Evolutionary conservation across 2,329 filamentous ascomycete species (phyloP).

Genomic region (Aspergillus sp.): DNA sequence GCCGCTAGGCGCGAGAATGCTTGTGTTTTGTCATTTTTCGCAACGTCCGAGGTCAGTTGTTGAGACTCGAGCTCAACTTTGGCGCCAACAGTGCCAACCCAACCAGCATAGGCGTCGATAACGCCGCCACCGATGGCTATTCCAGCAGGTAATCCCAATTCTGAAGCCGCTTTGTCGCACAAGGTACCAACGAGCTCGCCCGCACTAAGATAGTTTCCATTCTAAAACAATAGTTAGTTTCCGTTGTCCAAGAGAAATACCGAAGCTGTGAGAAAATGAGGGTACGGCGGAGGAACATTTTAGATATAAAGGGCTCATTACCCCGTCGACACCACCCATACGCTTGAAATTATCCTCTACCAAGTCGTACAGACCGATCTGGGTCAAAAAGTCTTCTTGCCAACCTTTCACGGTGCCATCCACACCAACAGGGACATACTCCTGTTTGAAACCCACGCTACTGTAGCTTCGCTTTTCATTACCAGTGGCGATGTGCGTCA

Average conservation of each 20-base stretch:
- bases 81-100: conserved; percentile 98
- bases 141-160: conserved; percentile 80
- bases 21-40: conserved; percentile 84
- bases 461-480: conserved; percentile 92
- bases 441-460: conserved; percentile 96
- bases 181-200: conserved; percentile 86
- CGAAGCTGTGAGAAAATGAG: neutral
- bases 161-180: conserved; percentile 75
- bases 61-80: conserved; percentile 76
- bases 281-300: neutral
- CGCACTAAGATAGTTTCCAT: conserved; percentile 85
- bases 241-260: neutral
- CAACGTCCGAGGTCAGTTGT: conserved; percentile 64
- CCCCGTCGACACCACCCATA: conserved; percentile 90
- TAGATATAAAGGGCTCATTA: conserved; percentile 64
- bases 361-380: conserved; percentile 84
- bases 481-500: conserved; percentile 92
- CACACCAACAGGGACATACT: conserved; percentile 92
- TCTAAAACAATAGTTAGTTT: conserved; percentile 56
- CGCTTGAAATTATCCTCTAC: conserved; percentile 84
- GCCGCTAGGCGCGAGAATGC: conserved; percentile 91
- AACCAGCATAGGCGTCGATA: conserved; percentile 97
- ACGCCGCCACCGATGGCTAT: conserved; percentile 95
- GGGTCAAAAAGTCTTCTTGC: conserved; percentile 89
- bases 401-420: conserved; percentile 97